phyloP scores from a whole-genome alignment of 2,329 filamentous ascomycete species.

The Hypoxylon sp. region DNA sequence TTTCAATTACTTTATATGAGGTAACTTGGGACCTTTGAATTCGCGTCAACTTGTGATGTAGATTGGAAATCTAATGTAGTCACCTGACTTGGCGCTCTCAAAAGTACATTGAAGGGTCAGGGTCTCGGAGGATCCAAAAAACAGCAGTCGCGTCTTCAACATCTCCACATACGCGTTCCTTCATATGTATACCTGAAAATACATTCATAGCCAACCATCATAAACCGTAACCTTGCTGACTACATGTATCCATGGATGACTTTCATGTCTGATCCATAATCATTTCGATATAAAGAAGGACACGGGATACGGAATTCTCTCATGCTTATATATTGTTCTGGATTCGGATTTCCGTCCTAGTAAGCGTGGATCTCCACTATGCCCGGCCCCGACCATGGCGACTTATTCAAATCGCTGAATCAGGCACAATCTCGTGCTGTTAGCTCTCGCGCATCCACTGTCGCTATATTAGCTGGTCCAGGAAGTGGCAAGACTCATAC shows the following conservation, averaged over 20 bases:
- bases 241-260: background rate
- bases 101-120: background rate
- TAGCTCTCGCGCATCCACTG: slow-evolving; percentile 66
- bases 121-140: slow-evolving; percentile 14
- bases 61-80: slow-evolving; percentile 2
- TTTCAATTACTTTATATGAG: no score
- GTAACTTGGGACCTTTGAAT: no score
- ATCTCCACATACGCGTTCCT: slow-evolving; percentile 26
- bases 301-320: background rate
- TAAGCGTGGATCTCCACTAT: slow-evolving; percentile 41
- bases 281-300: background rate
- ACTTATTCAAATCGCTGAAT: slow-evolving; percentile 67
- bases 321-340: slow-evolving; percentile 3
- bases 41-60: no score
- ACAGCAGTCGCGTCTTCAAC: slow-evolving; percentile 33
- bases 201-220: background rate
- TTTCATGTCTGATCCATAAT: background rate
- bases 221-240: background rate
- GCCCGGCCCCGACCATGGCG: slow-evolving; percentile 42
- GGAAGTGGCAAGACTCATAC: slow-evolving; percentile 95
- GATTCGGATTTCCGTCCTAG: slow-evolving; percentile 5
- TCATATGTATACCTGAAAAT: no score
- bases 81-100: slow-evolving; percentile 38
- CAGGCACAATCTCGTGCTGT: slow-evolving; percentile 70
- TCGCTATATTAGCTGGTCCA: slow-evolving; percentile 77